phyloP scores from a whole-genome alignment of 176 grass and related monocot genomes.

The Carex kokanica region DNA sequence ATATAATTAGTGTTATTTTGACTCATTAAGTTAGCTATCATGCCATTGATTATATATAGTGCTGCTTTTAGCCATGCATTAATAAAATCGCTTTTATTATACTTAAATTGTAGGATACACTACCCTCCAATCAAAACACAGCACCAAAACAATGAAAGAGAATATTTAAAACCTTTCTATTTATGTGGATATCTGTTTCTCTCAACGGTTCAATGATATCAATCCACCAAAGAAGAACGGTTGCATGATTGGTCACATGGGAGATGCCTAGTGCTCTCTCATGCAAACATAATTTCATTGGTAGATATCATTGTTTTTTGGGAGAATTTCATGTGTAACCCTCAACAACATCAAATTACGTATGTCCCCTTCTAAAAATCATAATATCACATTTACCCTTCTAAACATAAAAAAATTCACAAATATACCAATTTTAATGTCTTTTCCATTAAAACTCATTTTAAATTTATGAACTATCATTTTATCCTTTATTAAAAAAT shows the following conservation, averaged over 20 bases:
- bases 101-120: too few relatives aligned
- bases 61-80: not conserved
- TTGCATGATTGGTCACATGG: slow-evolving; percentile 33
- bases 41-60: not conserved
- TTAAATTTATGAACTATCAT: too few relatives aligned
- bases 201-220: slow-evolving; percentile 10
- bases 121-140: not conserved
- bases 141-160: not conserved
- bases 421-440: too few relatives aligned
- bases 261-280: slow-evolving; percentile 17
- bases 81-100: not conserved
- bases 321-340: too few relatives aligned
- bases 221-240: not conserved
- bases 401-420: too few relatives aligned
- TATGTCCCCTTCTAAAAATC: too few relatives aligned
- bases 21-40: not conserved
- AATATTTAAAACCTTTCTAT: not conserved
- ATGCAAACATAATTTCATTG: not conserved
- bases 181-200: not conserved
- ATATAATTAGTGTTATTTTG: not conserved
- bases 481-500: too few relatives aligned
- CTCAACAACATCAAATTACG: too few relatives aligned
- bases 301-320: slow-evolving; percentile 27
- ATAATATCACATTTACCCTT: too few relatives aligned
- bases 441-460: too few relatives aligned